phyloP scores from a whole-genome alignment of 1,284 basidiomycete genomes.

The Tilletia caries region DNA sequence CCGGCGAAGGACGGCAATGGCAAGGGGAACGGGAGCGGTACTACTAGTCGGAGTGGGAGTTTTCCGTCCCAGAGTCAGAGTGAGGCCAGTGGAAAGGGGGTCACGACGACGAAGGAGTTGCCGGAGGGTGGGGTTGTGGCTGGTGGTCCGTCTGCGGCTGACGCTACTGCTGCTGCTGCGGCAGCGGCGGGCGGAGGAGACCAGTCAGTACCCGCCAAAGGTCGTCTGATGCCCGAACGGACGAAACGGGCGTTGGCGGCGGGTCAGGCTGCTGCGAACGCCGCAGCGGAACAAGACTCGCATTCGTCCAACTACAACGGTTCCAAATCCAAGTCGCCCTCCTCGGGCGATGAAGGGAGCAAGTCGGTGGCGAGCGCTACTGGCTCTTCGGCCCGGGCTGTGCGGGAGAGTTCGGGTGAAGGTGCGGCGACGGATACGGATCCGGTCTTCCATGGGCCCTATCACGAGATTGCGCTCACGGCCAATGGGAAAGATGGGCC shows the following conservation, averaged over 20 bases:
- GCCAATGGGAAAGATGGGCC: constrained; percentile 6
- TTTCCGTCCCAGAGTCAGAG: not conserved
- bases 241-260: constrained; percentile 3
- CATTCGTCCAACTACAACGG: constrained; percentile 13
- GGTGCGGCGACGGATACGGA: not conserved
- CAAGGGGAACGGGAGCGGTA: no score
- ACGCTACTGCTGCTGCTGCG: no score
- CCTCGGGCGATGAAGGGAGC: constrained; percentile 6
- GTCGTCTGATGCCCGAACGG: not conserved
- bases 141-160: not conserved
- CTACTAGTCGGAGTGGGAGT: no score
- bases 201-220: not conserved
- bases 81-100: not conserved
- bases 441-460: constrained; percentile 10
- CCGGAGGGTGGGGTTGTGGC: not conserved
- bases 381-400: constrained; percentile 5
- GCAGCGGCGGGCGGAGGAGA: not conserved
- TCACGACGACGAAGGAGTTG: not conserved
- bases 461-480: constrained; percentile 7
- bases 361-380: not conserved
- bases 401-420: not conserved
- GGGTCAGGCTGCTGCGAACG: constrained; percentile 4
- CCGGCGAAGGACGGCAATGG: not conserved
- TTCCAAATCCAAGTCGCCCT: not conserved
- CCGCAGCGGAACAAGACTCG: constrained; percentile 6